These are phyloP conservation scores for Curvularia lunata DNA, from an alignment of 2,329 filamentous ascomycete genomes.

Conservation along the genomic window DNA sequence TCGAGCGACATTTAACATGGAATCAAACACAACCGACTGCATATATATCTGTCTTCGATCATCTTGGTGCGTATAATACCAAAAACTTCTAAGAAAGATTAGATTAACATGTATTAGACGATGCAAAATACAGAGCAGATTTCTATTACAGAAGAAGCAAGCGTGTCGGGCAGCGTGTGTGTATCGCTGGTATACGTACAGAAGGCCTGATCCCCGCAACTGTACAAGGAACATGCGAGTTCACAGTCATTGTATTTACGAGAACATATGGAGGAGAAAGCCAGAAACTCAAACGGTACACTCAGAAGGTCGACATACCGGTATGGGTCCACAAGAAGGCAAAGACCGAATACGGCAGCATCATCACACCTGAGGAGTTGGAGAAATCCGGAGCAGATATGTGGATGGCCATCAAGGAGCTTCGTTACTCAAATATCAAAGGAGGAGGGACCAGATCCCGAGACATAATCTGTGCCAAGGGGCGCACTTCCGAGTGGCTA, in stretches of 20 bases:
- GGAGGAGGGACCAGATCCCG: background rate
- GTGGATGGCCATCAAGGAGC: conserved; percentile 19
- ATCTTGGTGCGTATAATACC: conserved; percentile 4
- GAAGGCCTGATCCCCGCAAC: background rate
- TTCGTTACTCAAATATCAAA: conserved; percentile 16
- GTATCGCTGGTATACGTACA: background rate
- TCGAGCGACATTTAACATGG: conserved; percentile 3
- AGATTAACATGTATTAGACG: background rate
- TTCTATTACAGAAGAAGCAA: background rate
- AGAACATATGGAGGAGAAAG: background rate
- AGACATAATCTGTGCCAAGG: background rate
- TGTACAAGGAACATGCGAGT: background rate
- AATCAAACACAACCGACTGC: conserved; percentile 18
- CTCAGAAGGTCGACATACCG: background rate
- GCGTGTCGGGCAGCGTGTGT: background rate
- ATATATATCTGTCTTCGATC: conserved; percentile 22
- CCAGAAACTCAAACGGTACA: background rate
- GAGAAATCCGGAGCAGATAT: conserved; percentile 11
- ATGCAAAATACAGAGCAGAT: background rate
- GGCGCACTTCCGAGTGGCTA: conserved; percentile 29
- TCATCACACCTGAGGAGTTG: background rate
- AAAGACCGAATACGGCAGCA: background rate
- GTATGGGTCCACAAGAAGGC: background rate
- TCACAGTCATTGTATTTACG: background rate
- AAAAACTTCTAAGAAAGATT: too few relatives aligned